These are phyloP conservation scores for Acanthamoeba quina DNA, from an alignment of 208 protist genomes.

Conservation along the genomic window DNA sequence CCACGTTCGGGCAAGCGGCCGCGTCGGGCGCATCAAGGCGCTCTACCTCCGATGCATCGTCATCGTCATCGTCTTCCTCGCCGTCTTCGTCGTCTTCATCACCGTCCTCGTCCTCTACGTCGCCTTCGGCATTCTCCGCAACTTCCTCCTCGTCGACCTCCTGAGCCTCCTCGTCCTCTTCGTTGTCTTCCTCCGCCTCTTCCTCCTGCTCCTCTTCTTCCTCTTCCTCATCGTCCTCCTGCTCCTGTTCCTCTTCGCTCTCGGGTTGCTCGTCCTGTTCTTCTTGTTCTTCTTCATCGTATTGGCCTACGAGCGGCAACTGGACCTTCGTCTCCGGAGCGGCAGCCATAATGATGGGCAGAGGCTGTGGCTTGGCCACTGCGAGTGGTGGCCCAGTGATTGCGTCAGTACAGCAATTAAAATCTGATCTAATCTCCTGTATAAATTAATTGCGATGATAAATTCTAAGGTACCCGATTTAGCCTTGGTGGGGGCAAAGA, in stretches of 20 bases:
- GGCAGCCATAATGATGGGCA: slow-evolving; percentile 24
- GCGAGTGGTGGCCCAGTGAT: too few relatives aligned
- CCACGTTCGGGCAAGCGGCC: too few relatives aligned
- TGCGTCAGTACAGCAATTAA: too few relatives aligned
- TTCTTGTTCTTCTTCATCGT: neutral
- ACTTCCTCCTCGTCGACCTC: slow-evolving; percentile 2
- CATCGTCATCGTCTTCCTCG: slow-evolving; percentile 16
- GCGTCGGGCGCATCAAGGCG: too few relatives aligned
- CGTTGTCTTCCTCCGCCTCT: slow-evolving; percentile 13
- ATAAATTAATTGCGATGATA: too few relatives aligned
- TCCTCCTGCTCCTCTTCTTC: neutral
- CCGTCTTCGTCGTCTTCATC: neutral
- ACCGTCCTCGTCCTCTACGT: neutral
- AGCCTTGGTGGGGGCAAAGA: too few relatives aligned
- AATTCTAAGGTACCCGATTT: too few relatives aligned
- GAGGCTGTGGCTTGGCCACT: slow-evolving; percentile 22
- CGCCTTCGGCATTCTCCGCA: slow-evolving; percentile 3
- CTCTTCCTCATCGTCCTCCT: neutral
- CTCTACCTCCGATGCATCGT: neutral
- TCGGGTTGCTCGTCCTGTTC: neutral
- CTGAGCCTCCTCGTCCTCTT: neutral
- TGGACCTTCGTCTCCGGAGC: neutral
- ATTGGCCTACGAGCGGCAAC: neutral
- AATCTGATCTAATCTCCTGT: too few relatives aligned
- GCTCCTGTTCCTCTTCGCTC: neutral